Evolutionary conservation across 164 flowering plant genomes (phyloP).

Genomic region (Paratinospora sagittata): DNA sequence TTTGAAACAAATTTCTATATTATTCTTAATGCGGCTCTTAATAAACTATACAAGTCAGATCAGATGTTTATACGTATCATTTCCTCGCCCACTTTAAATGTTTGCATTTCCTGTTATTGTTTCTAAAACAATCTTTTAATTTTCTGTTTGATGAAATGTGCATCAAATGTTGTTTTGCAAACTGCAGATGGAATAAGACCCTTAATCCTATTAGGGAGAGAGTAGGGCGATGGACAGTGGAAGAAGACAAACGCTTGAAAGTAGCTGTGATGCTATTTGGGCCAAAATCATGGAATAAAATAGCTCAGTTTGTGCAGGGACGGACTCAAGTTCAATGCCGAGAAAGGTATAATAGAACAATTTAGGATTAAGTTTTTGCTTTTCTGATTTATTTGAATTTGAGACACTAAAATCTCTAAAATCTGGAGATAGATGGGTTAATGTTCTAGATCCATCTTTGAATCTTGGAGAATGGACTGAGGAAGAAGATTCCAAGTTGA

Average conservation of each 20-base stretch:
- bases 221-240: constrained; percentile 62
- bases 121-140: neutral
- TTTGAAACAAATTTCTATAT: no score
- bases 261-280: constrained; percentile 77
- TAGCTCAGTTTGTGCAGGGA: constrained; percentile 76
- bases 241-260: constrained; percentile 79
- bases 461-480: constrained; percentile 61
- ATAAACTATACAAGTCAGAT: no score
- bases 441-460: constrained; percentile 73
- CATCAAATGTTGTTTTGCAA: neutral
- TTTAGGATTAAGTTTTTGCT: constrained; percentile 1
- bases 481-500: constrained; percentile 66
- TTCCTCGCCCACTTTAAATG: neutral
- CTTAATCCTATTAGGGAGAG: constrained; percentile 63
- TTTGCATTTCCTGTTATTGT: neutral
- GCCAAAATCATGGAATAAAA: constrained; percentile 67
- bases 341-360: constrained; percentile 58
- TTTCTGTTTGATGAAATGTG: neutral
- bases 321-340: constrained; percentile 84
- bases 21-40: no score
- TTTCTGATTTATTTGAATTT: constrained; percentile 7
- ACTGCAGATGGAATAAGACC: constrained; percentile 75
- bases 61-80: no score
- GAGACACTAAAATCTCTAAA: constrained; percentile 18
- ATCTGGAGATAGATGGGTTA: constrained; percentile 64